phyloP scores from a whole-genome alignment of 495 filamentous ascomycete genomes.

The Neurospora hispaniola region DNA sequence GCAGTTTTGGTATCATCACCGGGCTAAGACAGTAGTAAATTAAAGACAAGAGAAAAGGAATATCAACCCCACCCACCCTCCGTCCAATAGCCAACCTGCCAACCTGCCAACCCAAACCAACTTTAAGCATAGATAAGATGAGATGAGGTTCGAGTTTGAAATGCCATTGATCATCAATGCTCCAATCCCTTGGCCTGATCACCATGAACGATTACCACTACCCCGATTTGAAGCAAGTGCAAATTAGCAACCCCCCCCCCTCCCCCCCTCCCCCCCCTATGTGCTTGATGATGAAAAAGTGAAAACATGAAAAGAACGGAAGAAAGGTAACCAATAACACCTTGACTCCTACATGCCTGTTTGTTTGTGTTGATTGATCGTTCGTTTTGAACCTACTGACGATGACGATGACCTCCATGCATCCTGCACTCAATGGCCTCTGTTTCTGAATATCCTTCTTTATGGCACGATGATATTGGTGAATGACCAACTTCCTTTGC shows the following conservation, averaged over 20 bases:
- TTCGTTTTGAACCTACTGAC: background rate
- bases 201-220: background rate
- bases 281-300: background rate
- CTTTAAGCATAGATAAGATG: background rate
- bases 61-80: background rate
- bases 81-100: background rate
- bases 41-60: background rate
- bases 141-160: background rate
- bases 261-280: background rate
- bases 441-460: background rate
- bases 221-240: background rate
- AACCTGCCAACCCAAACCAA: background rate
- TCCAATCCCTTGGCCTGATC: background rate
- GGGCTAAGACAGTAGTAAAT: background rate
- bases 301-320: background rate
- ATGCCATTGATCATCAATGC: background rate
- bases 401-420: background rate
- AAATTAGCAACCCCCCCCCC: background rate
- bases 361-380: background rate
- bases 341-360: background rate
- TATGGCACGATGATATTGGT: background rate
- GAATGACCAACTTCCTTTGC: background rate
- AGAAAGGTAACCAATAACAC: background rate
- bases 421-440: background rate
- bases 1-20: background rate